A percentile compares a stretch with the other conserved stretches of the same genome.
phyloP scores from a whole-genome alignment of 208 protist genomes.

The Strigomonas galati region DNA sequence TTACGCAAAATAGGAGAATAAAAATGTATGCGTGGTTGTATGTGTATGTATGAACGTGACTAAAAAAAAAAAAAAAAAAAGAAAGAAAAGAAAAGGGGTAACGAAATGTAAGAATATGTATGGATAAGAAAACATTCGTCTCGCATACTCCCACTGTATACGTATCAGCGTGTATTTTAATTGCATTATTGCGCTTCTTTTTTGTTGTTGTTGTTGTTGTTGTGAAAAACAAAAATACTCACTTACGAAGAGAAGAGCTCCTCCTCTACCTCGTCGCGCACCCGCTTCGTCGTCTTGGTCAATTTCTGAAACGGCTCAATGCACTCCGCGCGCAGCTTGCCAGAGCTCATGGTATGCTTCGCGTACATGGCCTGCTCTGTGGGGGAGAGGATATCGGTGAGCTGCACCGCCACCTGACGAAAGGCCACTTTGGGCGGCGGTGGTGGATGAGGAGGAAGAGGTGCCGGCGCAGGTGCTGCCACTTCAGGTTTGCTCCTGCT shows the following conservation, averaged over 20 bases:
- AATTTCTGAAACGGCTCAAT: conserved; percentile 44
- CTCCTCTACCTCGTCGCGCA: no score
- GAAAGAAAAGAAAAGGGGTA: conserved; percentile 12
- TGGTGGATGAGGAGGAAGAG: no score
- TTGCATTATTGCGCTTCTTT: no score
- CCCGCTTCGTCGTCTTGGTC: no score
- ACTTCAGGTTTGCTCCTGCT: conserved; percentile 7
- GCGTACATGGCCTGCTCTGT: conserved; percentile 51
- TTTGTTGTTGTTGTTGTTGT: background rate
- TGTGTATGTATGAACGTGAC: conserved; percentile 8
- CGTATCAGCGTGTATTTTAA: no score
- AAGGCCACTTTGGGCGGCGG: conserved; percentile 16
- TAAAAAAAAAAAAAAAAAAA: conserved; percentile 7
- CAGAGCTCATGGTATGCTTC: conserved; percentile 71
- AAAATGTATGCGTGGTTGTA: conserved; percentile 2
- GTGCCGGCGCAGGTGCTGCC: conserved; percentile 5
- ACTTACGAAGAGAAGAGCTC: background rate
- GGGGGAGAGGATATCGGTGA: conserved; percentile 18
- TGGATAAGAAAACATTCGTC: no score
- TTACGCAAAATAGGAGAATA: conserved; percentile 1
- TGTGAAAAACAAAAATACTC: conserved; percentile 11
- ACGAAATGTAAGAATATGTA: no score
- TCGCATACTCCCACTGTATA: no score
- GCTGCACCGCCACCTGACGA: conserved; percentile 7
- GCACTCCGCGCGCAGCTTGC: conserved; percentile 75